A percentile compares a stretch with the other conserved stretches of the same genome.
Conservation (phyloP, 306 rosid genomes). For the Fagus crenata region DNA sequence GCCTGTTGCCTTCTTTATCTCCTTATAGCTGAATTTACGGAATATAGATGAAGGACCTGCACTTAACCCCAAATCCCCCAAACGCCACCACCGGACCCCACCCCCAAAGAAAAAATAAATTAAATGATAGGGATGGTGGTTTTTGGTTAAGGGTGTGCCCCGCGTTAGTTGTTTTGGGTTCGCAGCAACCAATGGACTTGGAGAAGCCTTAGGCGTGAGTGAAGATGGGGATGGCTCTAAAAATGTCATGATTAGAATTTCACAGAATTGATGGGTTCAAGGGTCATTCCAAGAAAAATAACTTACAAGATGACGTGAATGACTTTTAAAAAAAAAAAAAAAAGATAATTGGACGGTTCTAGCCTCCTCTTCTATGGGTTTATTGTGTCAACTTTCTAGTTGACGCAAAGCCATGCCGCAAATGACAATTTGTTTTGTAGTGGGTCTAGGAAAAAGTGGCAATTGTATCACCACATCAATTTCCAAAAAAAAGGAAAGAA, state of each 20-base stretch:
- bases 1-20: conserved; percentile 89
- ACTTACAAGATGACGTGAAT: too few species aligned
- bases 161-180: conserved; percentile 60
- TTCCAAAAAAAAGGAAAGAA: too few species aligned
- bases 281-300: too few species aligned
- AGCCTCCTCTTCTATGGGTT: too few species aligned
- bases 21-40: conserved; percentile 75
- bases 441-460: neutral
- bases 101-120: conserved; percentile 21
- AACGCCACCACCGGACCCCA: neutral
- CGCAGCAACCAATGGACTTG: conserved; percentile 67
- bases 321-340: too few species aligned
- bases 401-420: too few species aligned
- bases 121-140: conserved; percentile 54
- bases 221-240: conserved; percentile 55
- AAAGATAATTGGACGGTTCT: too few species aligned
- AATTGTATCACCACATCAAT: neutral
- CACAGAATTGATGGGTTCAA: too few species aligned
- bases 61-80: conserved; percentile 21
- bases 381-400: too few species aligned
- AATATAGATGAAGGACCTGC: conserved; percentile 82
- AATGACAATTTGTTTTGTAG: too few species aligned
- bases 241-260: too few species aligned
- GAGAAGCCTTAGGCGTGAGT: conserved; percentile 64
- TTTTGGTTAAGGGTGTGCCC: conserved; percentile 47